A percentile compares a stretch with the other conserved stretches of the same genome.
phyloP scores from a whole-genome alignment of 1,139 yeast genomes.

The Nakaseomyces delphensis region DNA sequence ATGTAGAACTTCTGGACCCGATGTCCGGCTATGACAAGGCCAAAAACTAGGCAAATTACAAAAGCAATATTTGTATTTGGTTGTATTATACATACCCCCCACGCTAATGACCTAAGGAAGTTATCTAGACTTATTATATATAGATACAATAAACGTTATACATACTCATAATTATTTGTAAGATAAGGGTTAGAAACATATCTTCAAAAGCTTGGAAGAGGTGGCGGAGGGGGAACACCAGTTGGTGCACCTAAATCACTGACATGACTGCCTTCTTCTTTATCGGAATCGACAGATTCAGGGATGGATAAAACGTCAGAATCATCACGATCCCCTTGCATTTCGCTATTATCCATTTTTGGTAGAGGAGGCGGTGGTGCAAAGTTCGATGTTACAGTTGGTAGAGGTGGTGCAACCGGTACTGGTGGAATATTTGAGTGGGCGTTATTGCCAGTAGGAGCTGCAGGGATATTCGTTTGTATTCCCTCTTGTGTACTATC shows the following conservation, averaged over 20 bases:
- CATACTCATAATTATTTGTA: too few relatives aligned
- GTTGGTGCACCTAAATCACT: conserved; percentile 14
- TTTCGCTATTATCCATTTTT: conserved; percentile 3
- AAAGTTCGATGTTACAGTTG: conserved; percentile 10
- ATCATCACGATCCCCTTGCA: conserved; percentile 16
- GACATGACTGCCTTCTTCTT: conserved; percentile 14
- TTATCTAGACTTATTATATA: neutral
- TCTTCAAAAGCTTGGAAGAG: conserved; percentile 16
- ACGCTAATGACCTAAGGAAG: too few relatives aligned
- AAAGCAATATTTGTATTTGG: too few relatives aligned
- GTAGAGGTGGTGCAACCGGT: conserved; percentile 23
- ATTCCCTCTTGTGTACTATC: conserved; percentile 10
- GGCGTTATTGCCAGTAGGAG: conserved; percentile 12
- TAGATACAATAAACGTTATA: neutral
- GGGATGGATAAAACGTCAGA: conserved; percentile 33
- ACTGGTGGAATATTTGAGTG: conserved; percentile 14
- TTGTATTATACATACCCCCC: too few relatives aligned
- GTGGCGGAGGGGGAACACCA: conserved; percentile 30
- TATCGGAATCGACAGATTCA: conserved; percentile 32
- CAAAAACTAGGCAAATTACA: neutral
- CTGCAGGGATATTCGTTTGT: conserved; percentile 35
- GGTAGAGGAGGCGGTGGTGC: conserved; percentile 28
- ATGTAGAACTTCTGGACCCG: conserved; percentile 11
- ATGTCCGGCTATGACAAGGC: conserved; percentile 10
- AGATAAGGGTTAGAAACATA: conserved; percentile 2